These are phyloP conservation scores for Amanita fuliginea DNA, from an alignment of 768 basidiomycete species.

Conservation along the genomic window DNA sequence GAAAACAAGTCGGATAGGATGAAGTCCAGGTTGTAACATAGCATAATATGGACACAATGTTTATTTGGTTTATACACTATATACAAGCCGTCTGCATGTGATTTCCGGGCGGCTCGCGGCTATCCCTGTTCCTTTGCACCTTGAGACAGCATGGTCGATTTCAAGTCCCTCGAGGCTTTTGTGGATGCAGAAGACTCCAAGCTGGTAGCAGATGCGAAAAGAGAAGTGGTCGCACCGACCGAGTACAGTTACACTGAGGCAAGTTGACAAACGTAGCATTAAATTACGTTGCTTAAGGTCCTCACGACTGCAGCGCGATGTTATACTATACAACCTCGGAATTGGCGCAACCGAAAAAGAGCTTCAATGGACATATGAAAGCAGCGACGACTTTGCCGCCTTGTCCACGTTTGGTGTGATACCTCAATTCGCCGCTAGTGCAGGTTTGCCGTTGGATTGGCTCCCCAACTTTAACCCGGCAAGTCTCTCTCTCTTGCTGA, in stretches of 20 bases:
- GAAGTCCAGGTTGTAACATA: slow-evolving; percentile 43
- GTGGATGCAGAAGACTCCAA: slow-evolving; percentile 75
- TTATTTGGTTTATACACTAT: background rate
- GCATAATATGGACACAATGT: background rate
- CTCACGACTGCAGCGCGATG: slow-evolving; percentile 43
- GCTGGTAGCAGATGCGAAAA: slow-evolving; percentile 77
- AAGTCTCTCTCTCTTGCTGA: slow-evolving; percentile 11
- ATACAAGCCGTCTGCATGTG: slow-evolving; percentile 11
- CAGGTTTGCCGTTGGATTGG: slow-evolving; percentile 66
- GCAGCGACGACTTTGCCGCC: slow-evolving; percentile 73
- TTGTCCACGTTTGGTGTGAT: slow-evolving; percentile 94
- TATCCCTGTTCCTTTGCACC: background rate
- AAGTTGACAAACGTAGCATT: background rate
- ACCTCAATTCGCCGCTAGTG: slow-evolving; percentile 75
- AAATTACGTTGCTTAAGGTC: background rate
- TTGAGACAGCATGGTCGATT: slow-evolving; percentile 20
- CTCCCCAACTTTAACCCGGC: slow-evolving; percentile 94
- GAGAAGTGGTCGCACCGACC: slow-evolving; percentile 34
- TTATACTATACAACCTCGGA: slow-evolving; percentile 92
- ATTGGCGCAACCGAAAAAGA: slow-evolving; percentile 91
- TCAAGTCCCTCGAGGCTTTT: slow-evolving; percentile 39
- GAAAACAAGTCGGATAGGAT: slow-evolving; percentile 28
- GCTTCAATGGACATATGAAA: slow-evolving; percentile 86
- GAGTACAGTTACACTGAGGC: slow-evolving; percentile 72
- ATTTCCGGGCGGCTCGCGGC: slow-evolving; percentile 6